Percentiles rank a stretch among this genome's conserved stretches.
Conservation (phyloP, 1,284 basidiomycete species). For the Apiotrichum veenhuisii region DNA sequence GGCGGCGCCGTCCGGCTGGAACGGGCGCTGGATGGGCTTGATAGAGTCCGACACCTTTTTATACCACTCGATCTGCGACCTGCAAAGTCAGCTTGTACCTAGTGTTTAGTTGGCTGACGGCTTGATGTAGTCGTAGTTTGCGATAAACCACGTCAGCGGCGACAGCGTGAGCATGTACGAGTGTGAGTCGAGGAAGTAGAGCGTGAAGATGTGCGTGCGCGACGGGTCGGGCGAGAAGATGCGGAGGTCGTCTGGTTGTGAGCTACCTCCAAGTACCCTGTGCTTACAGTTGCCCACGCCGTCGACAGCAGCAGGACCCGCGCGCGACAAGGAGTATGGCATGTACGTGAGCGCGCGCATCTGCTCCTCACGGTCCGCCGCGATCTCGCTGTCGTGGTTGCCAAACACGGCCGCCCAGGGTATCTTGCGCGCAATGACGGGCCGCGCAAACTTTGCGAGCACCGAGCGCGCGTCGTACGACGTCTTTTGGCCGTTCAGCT, state of each 20-base stretch:
- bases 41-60: slow-evolving; percentile 68
- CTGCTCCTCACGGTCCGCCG: slow-evolving; percentile 60
- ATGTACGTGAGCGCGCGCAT: slow-evolving; percentile 68
- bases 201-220: slow-evolving; percentile 76
- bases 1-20: slow-evolving; percentile 65
- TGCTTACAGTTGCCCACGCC: slow-evolving; percentile 74
- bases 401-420: slow-evolving; percentile 90
- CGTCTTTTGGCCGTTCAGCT: slow-evolving; percentile 77
- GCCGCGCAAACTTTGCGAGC: slow-evolving; percentile 77
- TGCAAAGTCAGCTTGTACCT: slow-evolving; percentile 9
- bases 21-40: slow-evolving; percentile 70
- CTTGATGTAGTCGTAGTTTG: slow-evolving; percentile 74
- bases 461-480: slow-evolving; percentile 83
- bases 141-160: slow-evolving; percentile 28
- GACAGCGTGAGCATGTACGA: slow-evolving; percentile 61
- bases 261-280: slow-evolving; percentile 34
- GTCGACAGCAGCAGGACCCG: slow-evolving; percentile 74
- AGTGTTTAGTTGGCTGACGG: slow-evolving; percentile 17
- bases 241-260: slow-evolving; percentile 53
- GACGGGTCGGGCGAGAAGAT: slow-evolving; percentile 57
- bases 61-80: slow-evolving; percentile 80
- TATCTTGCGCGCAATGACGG: slow-evolving; percentile 69
- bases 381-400: slow-evolving; percentile 80
- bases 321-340: slow-evolving; percentile 76
- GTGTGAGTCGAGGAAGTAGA: slow-evolving; percentile 93